phyloP scores from a whole-genome alignment of 202 grass and related monocot species.

The Alloteropsis angusta region DNA sequence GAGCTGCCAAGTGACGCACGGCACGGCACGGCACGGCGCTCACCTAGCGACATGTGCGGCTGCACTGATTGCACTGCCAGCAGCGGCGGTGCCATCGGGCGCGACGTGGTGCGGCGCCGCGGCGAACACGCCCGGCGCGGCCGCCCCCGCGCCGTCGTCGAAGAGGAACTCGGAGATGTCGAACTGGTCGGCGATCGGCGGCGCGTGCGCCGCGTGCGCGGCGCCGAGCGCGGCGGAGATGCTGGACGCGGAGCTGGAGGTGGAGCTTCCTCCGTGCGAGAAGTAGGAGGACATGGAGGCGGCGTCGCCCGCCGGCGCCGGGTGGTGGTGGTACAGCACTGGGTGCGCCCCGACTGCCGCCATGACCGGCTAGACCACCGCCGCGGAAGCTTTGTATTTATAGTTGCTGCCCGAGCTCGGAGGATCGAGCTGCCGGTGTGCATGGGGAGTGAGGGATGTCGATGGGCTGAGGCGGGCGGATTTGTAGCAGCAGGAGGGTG shows the following conservation, averaged over 20 bases:
- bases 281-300: constrained; percentile 38
- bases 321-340: constrained; percentile 36
- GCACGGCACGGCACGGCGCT: background rate
- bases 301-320: constrained; percentile 16
- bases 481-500: constrained; percentile 17
- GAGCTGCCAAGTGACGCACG: background rate
- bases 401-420: background rate
- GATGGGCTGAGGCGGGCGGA: background rate
- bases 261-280: constrained; percentile 36
- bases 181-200: constrained; percentile 27
- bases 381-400: constrained; percentile 37
- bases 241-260: constrained; percentile 38
- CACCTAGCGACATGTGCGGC: background rate
- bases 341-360: constrained; percentile 44
- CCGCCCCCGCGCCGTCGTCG: constrained; percentile 9
- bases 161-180: constrained; percentile 73
- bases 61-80: background rate
- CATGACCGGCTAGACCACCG: constrained; percentile 34
- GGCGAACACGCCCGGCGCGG: background rate
- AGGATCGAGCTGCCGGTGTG: background rate
- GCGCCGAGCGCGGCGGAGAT: constrained; percentile 27
- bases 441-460: constrained; percentile 6
- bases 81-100: background rate
- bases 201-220: background rate
- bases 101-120: background rate